phyloP scores from a whole-genome alignment of 139 green algal species.

The Chlamydomonas sphaeroides region DNA sequence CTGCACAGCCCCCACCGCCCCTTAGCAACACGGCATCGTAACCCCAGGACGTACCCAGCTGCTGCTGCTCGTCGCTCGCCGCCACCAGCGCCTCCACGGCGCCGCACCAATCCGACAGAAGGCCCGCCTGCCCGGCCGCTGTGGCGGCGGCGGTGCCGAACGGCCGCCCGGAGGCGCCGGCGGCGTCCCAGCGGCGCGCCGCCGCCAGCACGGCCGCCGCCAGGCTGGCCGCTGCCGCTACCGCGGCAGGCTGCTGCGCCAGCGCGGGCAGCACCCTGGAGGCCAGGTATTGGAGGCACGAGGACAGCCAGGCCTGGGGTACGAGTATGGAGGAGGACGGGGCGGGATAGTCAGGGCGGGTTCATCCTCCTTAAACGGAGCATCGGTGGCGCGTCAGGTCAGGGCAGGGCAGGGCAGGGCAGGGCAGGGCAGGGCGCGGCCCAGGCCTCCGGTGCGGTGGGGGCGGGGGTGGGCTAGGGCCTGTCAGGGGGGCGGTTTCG shows the following conservation, averaged over 20 bases:
- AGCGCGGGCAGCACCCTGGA: background rate
- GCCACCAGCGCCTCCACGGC: slow-evolving; percentile 10
- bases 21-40: too few relatives aligned
- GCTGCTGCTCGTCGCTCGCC: slow-evolving; percentile 10
- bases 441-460: too few relatives aligned
- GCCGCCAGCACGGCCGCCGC: background rate
- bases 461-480: too few relatives aligned
- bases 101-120: background rate
- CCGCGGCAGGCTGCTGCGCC: background rate
- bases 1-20: too few relatives aligned
- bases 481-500: too few relatives aligned
- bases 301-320: background rate
- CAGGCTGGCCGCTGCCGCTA: background rate
- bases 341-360: too few relatives aligned
- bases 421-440: too few relatives aligned
- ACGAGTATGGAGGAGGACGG: too few relatives aligned
- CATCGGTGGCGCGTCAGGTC: too few relatives aligned
- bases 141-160: background rate
- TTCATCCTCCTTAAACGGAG: too few relatives aligned
- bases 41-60: slow-evolving; percentile 33
- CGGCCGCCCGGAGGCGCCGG: background rate
- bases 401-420: too few relatives aligned
- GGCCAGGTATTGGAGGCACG: background rate
- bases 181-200: background rate
- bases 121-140: background rate